phyloP scores from a whole-genome alignment of 306 rosid genomes.

The Clitoria ternatea region DNA sequence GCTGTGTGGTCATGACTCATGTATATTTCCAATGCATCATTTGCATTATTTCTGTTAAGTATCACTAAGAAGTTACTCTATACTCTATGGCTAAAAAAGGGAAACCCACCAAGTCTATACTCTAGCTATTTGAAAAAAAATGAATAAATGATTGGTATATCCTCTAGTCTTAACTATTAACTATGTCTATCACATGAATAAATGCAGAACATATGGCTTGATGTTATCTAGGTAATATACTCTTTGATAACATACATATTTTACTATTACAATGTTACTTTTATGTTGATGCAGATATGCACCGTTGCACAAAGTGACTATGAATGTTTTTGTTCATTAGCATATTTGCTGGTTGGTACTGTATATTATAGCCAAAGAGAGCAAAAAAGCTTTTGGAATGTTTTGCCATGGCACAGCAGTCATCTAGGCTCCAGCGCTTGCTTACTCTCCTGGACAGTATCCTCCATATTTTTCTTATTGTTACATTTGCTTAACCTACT shows the following conservation, averaged over 20 bases:
- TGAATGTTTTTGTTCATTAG: conserved; percentile 22
- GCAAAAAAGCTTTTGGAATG: conserved; percentile 55
- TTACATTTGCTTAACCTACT: not conserved
- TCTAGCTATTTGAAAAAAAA: conserved; percentile 8
- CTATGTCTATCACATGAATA: not conserved
- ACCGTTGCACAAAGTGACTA: conserved; percentile 4
- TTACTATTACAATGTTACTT: conserved; percentile 1
- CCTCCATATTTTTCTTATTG: conserved; percentile 33
- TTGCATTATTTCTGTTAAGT: not conserved
- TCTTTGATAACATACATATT: not conserved
- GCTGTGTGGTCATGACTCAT: conserved; percentile 4
- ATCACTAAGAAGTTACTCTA: too few species aligned
- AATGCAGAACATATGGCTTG: conserved; percentile 16
- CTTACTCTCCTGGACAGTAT: conserved; percentile 98
- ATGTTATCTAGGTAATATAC: not conserved
- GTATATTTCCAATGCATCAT: conserved; percentile 2
- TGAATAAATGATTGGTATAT: conserved; percentile 3
- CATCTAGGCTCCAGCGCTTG: conserved; percentile 96
- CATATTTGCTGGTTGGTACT: conserved; percentile 21
- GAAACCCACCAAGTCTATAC: too few species aligned
- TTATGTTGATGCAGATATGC: conserved; percentile 29
- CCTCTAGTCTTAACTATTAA: not conserved
- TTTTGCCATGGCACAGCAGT: conserved; percentile 89
- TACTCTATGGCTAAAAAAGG: too few species aligned
- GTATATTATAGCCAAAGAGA: conserved; percentile 15